Evolutionary conservation across 2,329 filamentous ascomycete species (phyloP), one percentile per base, ranked within the genome.

Genomic region (Aplosporella prunicola): DNA sequence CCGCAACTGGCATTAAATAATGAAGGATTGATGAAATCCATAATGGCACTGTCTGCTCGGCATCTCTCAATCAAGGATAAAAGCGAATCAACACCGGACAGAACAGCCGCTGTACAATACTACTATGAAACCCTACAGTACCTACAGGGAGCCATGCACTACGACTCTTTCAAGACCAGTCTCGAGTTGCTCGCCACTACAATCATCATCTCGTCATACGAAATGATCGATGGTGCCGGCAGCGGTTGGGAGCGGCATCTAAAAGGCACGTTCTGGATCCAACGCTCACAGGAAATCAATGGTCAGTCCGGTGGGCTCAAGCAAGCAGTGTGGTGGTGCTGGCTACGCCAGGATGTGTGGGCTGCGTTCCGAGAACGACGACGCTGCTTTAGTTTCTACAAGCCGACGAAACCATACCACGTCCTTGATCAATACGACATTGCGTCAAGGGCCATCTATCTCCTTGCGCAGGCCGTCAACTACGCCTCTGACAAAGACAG

Each of bases 271-370:
- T 80, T 79, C 45, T 78, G 75, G 71, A 79, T 80, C 11, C 70
- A 78, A 40, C 60, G 74, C n/a, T 74, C 69, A 0, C 72, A 76
- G 35, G 65, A 76, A 32, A 75, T 76, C 29, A 66, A 79, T 38
- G 76, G 74, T 2, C 73, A 73, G 33, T 70, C 67, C 0, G 67
- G 69, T 0, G 72, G 74, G 0, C 57, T 80, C 0, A 63, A 70
- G 27, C 67, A 71, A 43, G 70, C 74, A 0, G 71, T 74, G 0
- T 80, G 76, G 76, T 80, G 76, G 76, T 68, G 70, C 1, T 80
- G 76, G 76, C 57, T 80, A 3, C 62, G 73, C n/a, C 76, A 80
- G 48, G 76, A 80, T 48, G 65, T 76, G 0, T 80, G 75, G 75
- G 75, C 73, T 2, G 75, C 75, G 0, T 78, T 78, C 44, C 64